Evolutionary conservation across 1,284 basidiomycete genomes (phyloP).

Genomic region (Ustilago tritici): DNA sequence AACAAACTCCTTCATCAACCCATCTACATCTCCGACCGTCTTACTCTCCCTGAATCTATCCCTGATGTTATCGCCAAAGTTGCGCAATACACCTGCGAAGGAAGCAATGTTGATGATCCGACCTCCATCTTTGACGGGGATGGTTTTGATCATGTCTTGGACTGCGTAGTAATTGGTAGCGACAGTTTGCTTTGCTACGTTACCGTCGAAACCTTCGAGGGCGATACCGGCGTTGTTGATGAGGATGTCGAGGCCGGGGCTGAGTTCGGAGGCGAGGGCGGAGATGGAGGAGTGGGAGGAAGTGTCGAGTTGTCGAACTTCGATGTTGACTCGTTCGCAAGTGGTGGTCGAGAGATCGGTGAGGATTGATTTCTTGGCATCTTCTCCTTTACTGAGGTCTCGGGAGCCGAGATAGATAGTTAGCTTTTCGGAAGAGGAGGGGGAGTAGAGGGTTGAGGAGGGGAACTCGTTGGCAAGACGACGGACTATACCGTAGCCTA

Average conservation of each 20-base stretch:
- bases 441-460: constrained; percentile 31
- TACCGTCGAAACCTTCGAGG: constrained; percentile 57
- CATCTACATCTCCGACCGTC: constrained; percentile 48
- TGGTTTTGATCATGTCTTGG: constrained; percentile 51
- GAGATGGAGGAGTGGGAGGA: constrained; percentile 39
- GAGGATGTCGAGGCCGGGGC: constrained; percentile 56
- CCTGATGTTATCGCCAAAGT: constrained; percentile 47
- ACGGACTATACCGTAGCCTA: constrained; percentile 60
- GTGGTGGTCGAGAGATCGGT: constrained; percentile 35
- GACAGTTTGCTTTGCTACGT: constrained; percentile 63
- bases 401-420: constrained; percentile 64
- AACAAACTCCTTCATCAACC: constrained; percentile 55
- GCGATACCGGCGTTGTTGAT: constrained; percentile 68
- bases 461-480: constrained; percentile 57
- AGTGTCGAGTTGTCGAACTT: constrained; percentile 45
- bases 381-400: constrained; percentile 54
- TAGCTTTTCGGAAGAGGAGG: constrained; percentile 47
- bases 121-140: constrained; percentile 50
- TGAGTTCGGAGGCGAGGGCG: constrained; percentile 42
- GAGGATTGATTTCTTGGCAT: constrained; percentile 53
- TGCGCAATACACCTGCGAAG: constrained; percentile 52
- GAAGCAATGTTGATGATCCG: constrained; percentile 62
- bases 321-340: constrained; percentile 40
- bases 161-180: constrained; percentile 64
- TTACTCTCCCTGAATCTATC: constrained; percentile 45